Base-by-base conservation (phyloP, 2,329 filamentous ascomycete species). In the Zymoseptoria tritici region DNA sequence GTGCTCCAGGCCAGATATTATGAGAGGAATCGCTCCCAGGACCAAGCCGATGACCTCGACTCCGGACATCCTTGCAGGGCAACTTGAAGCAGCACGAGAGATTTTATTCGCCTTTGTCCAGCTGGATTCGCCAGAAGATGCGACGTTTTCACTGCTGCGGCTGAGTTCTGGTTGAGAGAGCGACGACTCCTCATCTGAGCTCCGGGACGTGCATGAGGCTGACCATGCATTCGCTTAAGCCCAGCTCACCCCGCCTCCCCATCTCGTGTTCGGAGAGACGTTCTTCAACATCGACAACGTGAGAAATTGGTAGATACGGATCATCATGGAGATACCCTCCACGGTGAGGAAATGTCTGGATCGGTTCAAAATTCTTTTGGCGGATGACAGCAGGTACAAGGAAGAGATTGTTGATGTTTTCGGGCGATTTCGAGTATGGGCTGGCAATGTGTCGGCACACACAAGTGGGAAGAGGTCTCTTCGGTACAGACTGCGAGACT, bases 381-480 rank as follows among this genome's bases (percentile, higher is more conserved):
- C 22, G 20, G 2, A n/a, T 7, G 16, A n/a, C 5, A 53, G 21
- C 16, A 3, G 22, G 1, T 22, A 53, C 19, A 26, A 9, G 21
- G 21, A 22, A 22, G 21, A 11, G 51, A 53, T 11, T 21, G 49
- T 65, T 20, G 68, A 73, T 53, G 69, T 70, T 49, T 62, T 69
- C 9, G 71, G 68, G 5, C 65, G 70, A 16, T 72, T 73, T 59
- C 69, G 68, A 26, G 57, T 73, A 1, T 75, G 73, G 73, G 67
- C 68, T 13, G 69, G 70, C 8, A 74, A 74, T 58, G 67, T 72
- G 36, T 70, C 71, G 8, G 73, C 73, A 19, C 72, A 75, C 57
- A 63, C 66, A 9, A 66, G 59, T 58, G 71, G 72, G 8, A 60
- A 64, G 50, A 60, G 69, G 26, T 74, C 72, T 0, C 62, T 75